These are phyloP conservation scores for Penicillium sclerotiorum DNA, from an alignment of 2,329 filamentous ascomycete species.

Conservation along the genomic window DNA sequence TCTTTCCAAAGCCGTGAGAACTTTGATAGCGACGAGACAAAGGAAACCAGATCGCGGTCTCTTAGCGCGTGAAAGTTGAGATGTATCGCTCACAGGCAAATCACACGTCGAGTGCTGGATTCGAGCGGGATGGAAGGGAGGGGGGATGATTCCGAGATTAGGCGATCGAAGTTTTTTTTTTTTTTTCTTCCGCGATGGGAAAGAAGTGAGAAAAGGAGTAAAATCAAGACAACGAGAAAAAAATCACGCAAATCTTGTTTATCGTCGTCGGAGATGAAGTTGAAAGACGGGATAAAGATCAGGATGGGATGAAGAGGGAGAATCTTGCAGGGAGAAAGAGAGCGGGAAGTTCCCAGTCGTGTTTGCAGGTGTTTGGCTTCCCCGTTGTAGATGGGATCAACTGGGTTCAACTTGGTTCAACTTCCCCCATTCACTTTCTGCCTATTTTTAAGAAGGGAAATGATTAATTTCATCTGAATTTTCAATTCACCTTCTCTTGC, in stretches of 20 bases:
- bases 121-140: slow-evolving; percentile 24
- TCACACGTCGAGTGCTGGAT: slow-evolving; percentile 11
- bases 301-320: slow-evolving; percentile 23
- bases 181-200: no score
- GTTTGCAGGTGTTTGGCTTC: slow-evolving; percentile 30
- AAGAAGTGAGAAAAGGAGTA: slow-evolving; percentile 7
- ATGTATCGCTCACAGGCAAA: slow-evolving; percentile 11
- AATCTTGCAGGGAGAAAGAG: slow-evolving; percentile 26
- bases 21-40: slow-evolving; percentile 17
- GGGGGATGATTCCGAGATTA: slow-evolving; percentile 11
- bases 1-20: slow-evolving; percentile 16
- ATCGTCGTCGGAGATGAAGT: no score
- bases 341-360: slow-evolving; percentile 26
- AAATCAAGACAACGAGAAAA: slow-evolving; percentile 25
- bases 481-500: background rate
- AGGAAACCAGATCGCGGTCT: slow-evolving; percentile 21
- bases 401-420: no score
- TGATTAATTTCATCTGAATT: background rate
- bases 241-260: no score
- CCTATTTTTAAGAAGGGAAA: no score
- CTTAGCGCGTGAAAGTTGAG: slow-evolving; percentile 16
- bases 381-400: slow-evolving; percentile 23
- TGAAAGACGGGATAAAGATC: slow-evolving; percentile 1
- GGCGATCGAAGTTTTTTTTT: slow-evolving; percentile 24
- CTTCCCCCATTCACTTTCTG: background rate